Evolutionary conservation across 345 rosid species (phyloP).

Genomic region (Melaleuca quinquenervia): DNA sequence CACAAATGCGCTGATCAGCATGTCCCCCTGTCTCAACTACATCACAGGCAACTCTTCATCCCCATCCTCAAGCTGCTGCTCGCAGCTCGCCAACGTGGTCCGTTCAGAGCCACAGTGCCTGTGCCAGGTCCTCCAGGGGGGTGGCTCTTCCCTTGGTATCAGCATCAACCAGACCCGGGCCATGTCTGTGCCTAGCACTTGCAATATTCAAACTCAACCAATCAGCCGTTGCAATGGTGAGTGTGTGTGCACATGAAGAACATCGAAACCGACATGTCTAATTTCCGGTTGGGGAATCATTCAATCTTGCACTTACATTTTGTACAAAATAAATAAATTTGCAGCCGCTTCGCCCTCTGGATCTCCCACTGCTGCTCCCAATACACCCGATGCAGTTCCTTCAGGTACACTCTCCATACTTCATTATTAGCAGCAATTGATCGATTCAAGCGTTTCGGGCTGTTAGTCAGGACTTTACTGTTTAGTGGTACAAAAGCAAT

Average conservation of each 20-base stretch:
- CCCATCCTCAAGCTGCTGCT: constrained; percentile 60
- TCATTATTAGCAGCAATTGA: neutral
- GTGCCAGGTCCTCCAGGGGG: constrained; percentile 41
- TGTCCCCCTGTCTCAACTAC: constrained; percentile 49
- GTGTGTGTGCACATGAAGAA: neutral
- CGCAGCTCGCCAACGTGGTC: constrained; percentile 40
- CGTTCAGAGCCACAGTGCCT: constrained; percentile 57
- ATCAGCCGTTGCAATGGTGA: constrained; percentile 50
- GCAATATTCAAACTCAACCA: constrained; percentile 51
- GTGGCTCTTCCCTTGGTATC: constrained; percentile 35
- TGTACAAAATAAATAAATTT: neutral
- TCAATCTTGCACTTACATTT: neutral
- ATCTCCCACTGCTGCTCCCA: constrained; percentile 33
- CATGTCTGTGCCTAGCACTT: constrained; percentile 50
- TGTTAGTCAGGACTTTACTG: neutral
- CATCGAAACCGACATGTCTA: neutral
- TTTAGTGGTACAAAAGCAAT: neutral
- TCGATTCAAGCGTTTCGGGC: neutral
- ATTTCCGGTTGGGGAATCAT: neutral
- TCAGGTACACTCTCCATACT: constrained; percentile 19
- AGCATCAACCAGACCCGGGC: constrained; percentile 59
- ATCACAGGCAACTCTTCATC: constrained; percentile 47
- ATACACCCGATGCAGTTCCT: constrained; percentile 21
- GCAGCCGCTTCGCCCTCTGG: constrained; percentile 18
- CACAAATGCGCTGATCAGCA: constrained; percentile 18